Percentiles rank a stretch among this genome's conserved stretches.
phyloP scores from a whole-genome alignment of 164 flowering plant species.

The Nymphaea thermarum region DNA sequence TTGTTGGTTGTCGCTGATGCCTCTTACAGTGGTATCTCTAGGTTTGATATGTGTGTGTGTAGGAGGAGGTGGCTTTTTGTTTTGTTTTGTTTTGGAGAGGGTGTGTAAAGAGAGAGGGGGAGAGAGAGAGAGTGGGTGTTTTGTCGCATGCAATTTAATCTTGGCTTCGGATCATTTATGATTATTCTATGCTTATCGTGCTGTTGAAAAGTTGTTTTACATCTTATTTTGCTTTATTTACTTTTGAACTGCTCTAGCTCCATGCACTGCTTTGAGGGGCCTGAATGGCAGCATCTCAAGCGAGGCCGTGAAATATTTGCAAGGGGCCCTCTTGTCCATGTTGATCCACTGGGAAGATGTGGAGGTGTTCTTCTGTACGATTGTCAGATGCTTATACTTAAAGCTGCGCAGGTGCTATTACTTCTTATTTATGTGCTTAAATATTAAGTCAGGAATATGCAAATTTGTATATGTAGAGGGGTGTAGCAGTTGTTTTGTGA shows the following conservation, averaged over 20 bases:
- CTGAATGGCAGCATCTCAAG: slow-evolving; percentile 82
- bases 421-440: not conserved
- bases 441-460: not conserved
- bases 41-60: no score
- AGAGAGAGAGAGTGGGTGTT: no score
- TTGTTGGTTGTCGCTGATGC: no score
- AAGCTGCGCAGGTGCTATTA: slow-evolving; percentile 74
- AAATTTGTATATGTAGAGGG: not conserved
- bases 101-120: no score
- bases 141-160: not conserved
- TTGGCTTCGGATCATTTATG: not conserved
- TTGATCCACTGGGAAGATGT: slow-evolving; percentile 95
- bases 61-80: no score
- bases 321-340: slow-evolving; percentile 80
- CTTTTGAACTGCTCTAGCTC: slow-evolving; percentile 39
- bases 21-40: no score
- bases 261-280: slow-evolving; percentile 98
- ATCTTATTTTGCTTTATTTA: not conserved
- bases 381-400: slow-evolving; percentile 86
- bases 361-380: slow-evolving; percentile 81
- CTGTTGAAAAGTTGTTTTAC: no score
- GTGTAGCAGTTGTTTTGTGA: not conserved
- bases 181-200: no score
- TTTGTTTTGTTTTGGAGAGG: no score
- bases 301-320: slow-evolving; percentile 90